Conservation (phyloP, 2,329 filamentous ascomycete species). For the Emergomyces pasteurianus region DNA sequence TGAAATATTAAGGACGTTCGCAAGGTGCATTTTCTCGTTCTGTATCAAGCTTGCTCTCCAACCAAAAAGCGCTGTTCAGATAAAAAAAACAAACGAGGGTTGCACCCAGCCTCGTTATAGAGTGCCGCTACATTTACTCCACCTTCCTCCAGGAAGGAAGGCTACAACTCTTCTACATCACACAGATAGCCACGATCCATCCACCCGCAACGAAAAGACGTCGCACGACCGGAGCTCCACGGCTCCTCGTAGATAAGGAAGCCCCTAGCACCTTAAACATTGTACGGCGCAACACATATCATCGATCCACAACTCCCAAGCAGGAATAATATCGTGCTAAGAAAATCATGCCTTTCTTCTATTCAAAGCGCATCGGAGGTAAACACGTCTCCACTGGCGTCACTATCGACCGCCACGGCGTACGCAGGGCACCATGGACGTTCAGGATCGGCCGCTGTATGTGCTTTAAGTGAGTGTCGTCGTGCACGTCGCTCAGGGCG, state of each 20-base stretch:
- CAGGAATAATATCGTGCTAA: not conserved
- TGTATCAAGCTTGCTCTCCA: not conserved
- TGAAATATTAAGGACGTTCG: not conserved
- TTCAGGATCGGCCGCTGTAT: slow-evolving; percentile 40
- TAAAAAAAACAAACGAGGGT: not conserved
- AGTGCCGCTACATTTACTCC: not conserved
- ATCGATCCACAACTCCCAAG: not conserved
- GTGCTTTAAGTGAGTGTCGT: slow-evolving; percentile 38
- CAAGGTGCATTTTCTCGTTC: not conserved
- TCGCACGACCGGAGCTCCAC: not conserved
- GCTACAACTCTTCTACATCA: not conserved
- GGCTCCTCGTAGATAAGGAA: not conserved
- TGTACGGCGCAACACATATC: not conserved
- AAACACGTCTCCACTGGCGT: slow-evolving; percentile 36
- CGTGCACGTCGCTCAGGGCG: not conserved
- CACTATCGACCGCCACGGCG: slow-evolving; percentile 41
- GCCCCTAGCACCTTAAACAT: not conserved
- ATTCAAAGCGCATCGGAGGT: slow-evolving; percentile 25
- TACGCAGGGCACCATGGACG: slow-evolving; percentile 39
- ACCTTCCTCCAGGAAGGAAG: not conserved
- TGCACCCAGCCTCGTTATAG: not conserved
- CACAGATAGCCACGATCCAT: not conserved
- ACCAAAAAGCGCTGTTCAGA: not conserved
- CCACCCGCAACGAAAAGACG: not conserved
- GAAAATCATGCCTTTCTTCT: slow-evolving; percentile 24